Percentiles rank a stretch among this genome's conserved stretches.
These are phyloP conservation scores for Leonotis leonurus DNA, from an alignment of 257 asterid genomes.

Conservation along the genomic window DNA sequence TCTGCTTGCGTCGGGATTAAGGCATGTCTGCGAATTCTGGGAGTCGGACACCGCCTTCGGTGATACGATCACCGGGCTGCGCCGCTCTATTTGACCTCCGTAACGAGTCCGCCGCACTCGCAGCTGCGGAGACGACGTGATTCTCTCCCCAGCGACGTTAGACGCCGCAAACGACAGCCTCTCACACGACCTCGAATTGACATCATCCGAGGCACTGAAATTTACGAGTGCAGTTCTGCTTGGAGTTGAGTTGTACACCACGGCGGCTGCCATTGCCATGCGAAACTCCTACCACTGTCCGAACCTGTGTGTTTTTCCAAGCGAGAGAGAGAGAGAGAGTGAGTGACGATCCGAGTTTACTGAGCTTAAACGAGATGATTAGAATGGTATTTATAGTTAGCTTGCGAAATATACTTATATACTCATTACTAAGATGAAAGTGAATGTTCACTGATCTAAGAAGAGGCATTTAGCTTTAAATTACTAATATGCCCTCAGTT, in stretches of 20 bases:
- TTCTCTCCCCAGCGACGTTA: slow-evolving; percentile 31
- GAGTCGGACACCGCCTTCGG: slow-evolving; percentile 94
- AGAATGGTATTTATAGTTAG: background rate
- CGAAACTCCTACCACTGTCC: background rate
- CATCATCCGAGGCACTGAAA: slow-evolving; percentile 10
- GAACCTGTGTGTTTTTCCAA: background rate
- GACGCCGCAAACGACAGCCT: slow-evolving; percentile 54
- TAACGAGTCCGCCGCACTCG: slow-evolving; percentile 22
- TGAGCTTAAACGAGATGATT: slow-evolving; percentile 5
- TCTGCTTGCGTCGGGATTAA: slow-evolving; percentile 85
- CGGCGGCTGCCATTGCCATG: slow-evolving; percentile 40
- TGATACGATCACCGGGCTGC: slow-evolving; percentile 46
- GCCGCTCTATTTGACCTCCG: slow-evolving; percentile 6
- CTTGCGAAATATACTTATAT: too few relatives aligned
- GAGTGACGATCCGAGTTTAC: background rate
- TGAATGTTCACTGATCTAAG: background rate
- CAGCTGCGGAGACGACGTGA: slow-evolving; percentile 13
- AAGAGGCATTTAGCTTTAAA: background rate
- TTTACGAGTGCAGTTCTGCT: slow-evolving; percentile 6
- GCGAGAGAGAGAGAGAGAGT: slow-evolving; percentile 6
- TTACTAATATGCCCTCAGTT: background rate
- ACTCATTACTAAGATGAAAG: background rate
- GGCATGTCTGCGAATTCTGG: slow-evolving; percentile 85
- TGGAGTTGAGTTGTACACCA: slow-evolving; percentile 24
- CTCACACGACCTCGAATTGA: slow-evolving; percentile 29